phyloP scores from a whole-genome alignment of 257 asterid genomes.

The Solanum virginianum region DNA sequence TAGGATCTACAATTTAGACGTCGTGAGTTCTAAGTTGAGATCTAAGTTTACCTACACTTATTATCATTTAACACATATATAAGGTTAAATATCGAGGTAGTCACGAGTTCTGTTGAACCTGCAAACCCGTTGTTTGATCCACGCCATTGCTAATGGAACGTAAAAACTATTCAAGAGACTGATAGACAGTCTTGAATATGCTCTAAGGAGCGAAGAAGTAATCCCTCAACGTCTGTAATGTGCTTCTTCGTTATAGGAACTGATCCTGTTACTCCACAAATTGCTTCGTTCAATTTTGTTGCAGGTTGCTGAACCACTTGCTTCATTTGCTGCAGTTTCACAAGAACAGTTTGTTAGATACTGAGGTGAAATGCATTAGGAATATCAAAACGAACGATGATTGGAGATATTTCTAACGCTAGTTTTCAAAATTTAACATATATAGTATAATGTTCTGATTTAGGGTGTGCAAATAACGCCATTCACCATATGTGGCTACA shows the following conservation, averaged over 20 bases:
- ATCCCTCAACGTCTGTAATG: slow-evolving; percentile 42
- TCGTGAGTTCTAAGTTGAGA: not conserved
- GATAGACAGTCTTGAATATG: not conserved
- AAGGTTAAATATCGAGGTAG: not conserved
- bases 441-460: not conserved
- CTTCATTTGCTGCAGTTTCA: slow-evolving; percentile 31
- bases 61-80: not conserved
- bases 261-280: slow-evolving; percentile 24
- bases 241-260: slow-evolving; percentile 30
- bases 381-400: not conserved
- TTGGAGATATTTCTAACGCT: not conserved
- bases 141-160: not conserved
- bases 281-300: slow-evolving; percentile 31
- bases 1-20: not conserved
- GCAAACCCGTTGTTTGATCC: not conserved
- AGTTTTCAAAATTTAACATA: not conserved
- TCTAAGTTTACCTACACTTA: not conserved
- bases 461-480: not conserved
- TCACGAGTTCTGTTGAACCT: not conserved
- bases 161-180: not conserved
- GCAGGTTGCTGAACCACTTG: slow-evolving; percentile 26
- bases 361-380: not conserved
- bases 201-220: slow-evolving; percentile 23
- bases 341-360: not conserved
- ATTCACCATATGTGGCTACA: not conserved